Evolutionary conservation across 73 alveolate species (phyloP), one percentile per base, ranked within the genome.

Genomic region (Tetrahymena elliotti): DNA sequence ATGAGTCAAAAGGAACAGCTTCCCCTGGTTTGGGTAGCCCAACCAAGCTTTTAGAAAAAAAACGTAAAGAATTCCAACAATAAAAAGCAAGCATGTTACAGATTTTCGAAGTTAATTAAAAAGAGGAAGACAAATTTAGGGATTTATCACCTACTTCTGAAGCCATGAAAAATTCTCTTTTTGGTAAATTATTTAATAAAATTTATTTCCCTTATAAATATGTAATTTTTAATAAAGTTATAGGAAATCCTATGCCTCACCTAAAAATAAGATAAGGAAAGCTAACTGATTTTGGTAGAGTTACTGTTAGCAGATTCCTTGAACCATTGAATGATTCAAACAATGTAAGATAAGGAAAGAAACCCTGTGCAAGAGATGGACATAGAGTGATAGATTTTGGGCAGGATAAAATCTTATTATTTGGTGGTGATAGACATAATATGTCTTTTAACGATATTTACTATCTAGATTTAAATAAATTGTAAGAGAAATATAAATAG

Each of bases 371-470:
- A 13, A 95, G 99, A 96, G 99, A 98, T 98, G 99, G 99, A 11
- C 99, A 98, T 97, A 52, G 98, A 20, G 93, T 95, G 9, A 94
- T 96, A 84, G 92, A 96, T 68, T 95, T 88, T 97, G 22, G 88
- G 38, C 68, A 96, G 31, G 96, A 88, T 31, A 94, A 94, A 40
- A 95, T 98, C 96, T 92, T 96, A 92, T 93, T 98, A 18, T 98
- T 98, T 95, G 99, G 99, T n/a, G 99, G 99, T 84, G 99, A 98
- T 95, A 96, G 99, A 96, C 98, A 98, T 96, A 93, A 98, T 94
- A 97, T 97, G 97, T 97, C 99, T 18, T 98, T 97, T 94, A 97
- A 98, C 94, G 99, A 98, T 97, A 53, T 98, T 92, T 97, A 95
- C 84, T 33, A 84, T 33, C 54, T 94, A 39, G 95, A 94, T 34